phyloP scores from a whole-genome alignment of 2,329 filamentous ascomycete genomes.

The Trichoderma guizhouense region DNA sequence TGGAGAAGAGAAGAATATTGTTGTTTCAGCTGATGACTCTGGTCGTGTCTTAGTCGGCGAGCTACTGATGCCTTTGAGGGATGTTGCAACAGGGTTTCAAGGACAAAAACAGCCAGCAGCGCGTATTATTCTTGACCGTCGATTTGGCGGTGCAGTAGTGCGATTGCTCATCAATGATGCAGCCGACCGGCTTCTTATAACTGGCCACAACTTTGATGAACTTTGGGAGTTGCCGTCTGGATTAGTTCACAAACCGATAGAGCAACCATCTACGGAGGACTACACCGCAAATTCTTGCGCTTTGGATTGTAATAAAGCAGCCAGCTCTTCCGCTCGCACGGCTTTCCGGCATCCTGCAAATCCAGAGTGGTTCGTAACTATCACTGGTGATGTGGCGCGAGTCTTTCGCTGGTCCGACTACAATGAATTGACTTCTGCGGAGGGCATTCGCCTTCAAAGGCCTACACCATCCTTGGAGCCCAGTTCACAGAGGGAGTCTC shows the following conservation, averaged over 20 bases:
- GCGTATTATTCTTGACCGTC: background rate
- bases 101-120: background rate
- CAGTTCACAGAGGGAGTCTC: background rate
- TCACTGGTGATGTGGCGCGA: background rate
- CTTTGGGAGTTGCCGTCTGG: background rate
- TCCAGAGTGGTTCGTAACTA: background rate
- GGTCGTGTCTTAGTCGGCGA: background rate
- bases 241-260: background rate
- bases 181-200: background rate
- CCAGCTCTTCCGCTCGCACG: background rate
- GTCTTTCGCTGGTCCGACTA: background rate
- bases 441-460: background rate
- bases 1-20: background rate
- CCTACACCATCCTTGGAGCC: background rate
- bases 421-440: background rate
- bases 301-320: no score
- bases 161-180: background rate
- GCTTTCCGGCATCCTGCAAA: background rate
- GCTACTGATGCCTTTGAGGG: background rate
- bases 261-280: background rate
- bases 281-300: background rate
- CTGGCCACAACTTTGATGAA: background rate
- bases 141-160: background rate
- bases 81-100: background rate
- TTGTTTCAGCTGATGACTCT: background rate